Percentiles rank a stretch among this genome's conserved stretches.
Conservation (phyloP, 129 eudicot species). For the Heracleum sosnowskyi region DNA sequence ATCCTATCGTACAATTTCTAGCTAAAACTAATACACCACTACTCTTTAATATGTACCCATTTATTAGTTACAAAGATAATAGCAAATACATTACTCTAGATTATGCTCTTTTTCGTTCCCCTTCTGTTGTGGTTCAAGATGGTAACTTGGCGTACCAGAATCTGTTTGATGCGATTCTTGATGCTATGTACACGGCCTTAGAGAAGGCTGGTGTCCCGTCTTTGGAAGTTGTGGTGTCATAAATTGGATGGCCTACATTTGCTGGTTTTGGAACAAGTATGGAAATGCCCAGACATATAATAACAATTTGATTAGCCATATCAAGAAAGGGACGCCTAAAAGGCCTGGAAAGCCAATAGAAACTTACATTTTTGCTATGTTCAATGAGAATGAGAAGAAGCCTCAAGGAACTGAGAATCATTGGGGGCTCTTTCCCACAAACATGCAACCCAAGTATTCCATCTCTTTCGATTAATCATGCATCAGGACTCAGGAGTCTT, state of each 20-base stretch:
- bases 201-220: conserved; percentile 6
- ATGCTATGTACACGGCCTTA: too few species aligned
- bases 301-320: not conserved
- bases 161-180: too few species aligned
- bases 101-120: too few species aligned
- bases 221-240: conserved; percentile 45
- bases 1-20: too few species aligned
- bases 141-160: too few species aligned
- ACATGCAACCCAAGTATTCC: not conserved
- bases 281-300: conserved; percentile 18
- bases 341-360: not conserved
- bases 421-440: not conserved
- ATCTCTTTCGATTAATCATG: too few species aligned
- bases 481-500: not conserved
- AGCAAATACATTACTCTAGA: too few species aligned
- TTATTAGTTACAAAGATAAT: too few species aligned
- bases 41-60: too few species aligned
- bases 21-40: too few species aligned
- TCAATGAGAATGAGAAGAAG: not conserved
- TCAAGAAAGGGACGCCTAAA: too few species aligned
- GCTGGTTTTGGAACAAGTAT: conserved; percentile 16
- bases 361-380: not conserved
- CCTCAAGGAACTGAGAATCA: not conserved
- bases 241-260: conserved; percentile 58
- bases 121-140: too few species aligned